Conservation (phyloP, 768 basidiomycete species). For the Leccinum variicolor region DNA sequence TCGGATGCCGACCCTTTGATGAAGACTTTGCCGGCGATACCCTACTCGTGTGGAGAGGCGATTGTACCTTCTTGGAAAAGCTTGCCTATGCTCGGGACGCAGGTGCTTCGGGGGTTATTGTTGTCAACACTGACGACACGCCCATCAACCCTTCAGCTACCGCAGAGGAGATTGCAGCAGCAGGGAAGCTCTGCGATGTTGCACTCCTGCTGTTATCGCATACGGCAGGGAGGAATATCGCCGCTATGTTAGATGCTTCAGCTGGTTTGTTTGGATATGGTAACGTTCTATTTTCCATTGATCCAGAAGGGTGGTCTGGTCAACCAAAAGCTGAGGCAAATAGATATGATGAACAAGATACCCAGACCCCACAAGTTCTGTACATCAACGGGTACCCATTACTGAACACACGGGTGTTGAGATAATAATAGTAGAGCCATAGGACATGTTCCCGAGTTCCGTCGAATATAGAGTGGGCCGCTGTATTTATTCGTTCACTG, state of each 20-base stretch:
- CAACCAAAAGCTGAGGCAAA: conserved; percentile 15
- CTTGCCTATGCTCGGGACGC: conserved; percentile 62
- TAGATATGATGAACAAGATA: conserved; percentile 24
- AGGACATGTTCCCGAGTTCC: neutral
- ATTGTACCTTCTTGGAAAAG: conserved; percentile 88
- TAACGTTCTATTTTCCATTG: conserved; percentile 51
- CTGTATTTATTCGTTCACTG: neutral
- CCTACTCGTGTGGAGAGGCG: conserved; percentile 69
- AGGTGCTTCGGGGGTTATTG: conserved; percentile 75
- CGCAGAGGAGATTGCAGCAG: conserved; percentile 49
- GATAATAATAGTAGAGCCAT: conserved; percentile 32
- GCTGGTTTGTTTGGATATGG: conserved; percentile 44
- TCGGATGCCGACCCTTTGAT: conserved; percentile 60
- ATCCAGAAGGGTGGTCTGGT: conserved; percentile 33
- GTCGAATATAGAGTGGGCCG: neutral
- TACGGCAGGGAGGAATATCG: conserved; percentile 49
- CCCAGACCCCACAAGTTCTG: conserved; percentile 48
- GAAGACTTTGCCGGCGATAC: conserved; percentile 46
- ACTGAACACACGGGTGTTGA: conserved; percentile 68
- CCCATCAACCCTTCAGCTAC: conserved; percentile 67
- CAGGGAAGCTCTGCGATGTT: conserved; percentile 56
- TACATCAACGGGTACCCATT: conserved; percentile 77
- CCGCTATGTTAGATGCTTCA: conserved; percentile 50
- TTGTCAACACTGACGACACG: conserved; percentile 61
- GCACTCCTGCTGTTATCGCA: conserved; percentile 58